Evolutionary conservation across 2,329 filamentous ascomycete species (phyloP).

Genomic region (Daldinia sp.): DNA sequence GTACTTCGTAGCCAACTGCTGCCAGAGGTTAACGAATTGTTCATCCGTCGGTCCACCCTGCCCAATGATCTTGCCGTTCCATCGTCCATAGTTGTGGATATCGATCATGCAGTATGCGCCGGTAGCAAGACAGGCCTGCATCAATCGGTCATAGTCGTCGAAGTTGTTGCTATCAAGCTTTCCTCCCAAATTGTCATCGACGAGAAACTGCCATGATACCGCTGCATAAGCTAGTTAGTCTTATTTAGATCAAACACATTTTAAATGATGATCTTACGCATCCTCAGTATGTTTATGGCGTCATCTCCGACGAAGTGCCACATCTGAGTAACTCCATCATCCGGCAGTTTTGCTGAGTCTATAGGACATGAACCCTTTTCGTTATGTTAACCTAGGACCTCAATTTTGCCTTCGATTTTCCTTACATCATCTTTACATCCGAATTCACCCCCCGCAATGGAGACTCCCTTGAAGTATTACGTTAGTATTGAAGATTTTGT

Average conservation of each 20-base stretch:
- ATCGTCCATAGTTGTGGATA: constrained; percentile 70
- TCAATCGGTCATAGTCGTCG: constrained; percentile 65
- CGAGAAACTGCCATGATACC: constrained; percentile 71
- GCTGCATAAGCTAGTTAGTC: constrained; percentile 48
- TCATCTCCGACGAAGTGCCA: constrained; percentile 67
- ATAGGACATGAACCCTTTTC: constrained; percentile 56
- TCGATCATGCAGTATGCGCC: constrained; percentile 72
- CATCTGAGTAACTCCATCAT: constrained; percentile 62
- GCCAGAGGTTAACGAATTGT: constrained; percentile 70
- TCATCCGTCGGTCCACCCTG: constrained; percentile 73
- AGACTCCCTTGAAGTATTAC: constrained; percentile 53
- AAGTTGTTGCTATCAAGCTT: constrained; percentile 62
- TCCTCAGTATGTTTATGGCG: constrained; percentile 67
- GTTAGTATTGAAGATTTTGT: constrained; percentile 18
- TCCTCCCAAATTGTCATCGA: constrained; percentile 63
- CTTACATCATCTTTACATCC: constrained; percentile 61
- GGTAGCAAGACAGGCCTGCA: constrained; percentile 67
- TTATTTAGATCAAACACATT: not conserved
- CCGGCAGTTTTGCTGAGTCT: constrained; percentile 53
- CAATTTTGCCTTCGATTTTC: constrained; percentile 6
- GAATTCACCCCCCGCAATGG: constrained; percentile 63
- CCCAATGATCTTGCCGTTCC: constrained; percentile 72
- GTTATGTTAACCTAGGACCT: constrained; percentile 19
- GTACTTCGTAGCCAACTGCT: constrained; percentile 69
- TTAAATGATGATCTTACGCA: constrained; percentile 55